Percentiles rank a stretch among this genome's conserved stretches.
phyloP scores from a whole-genome alignment of 1,284 basidiomycete species.

The Ganoderma leucocontextum region DNA sequence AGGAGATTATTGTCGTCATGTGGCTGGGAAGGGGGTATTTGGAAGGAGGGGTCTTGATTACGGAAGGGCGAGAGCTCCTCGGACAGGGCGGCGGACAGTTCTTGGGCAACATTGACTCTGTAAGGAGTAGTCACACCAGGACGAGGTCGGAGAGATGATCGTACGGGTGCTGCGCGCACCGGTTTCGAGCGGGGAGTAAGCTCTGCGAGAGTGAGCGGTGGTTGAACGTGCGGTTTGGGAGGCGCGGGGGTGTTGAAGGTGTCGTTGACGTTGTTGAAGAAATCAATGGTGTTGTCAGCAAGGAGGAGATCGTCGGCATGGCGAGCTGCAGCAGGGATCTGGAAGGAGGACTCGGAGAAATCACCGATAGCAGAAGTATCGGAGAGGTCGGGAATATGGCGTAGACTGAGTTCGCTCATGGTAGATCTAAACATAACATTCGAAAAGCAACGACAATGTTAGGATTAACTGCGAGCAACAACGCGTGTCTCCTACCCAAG shows the following conservation, averaged over 20 bases:
- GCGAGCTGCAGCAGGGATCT: slow-evolving; percentile 37
- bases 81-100: slow-evolving; percentile 36
- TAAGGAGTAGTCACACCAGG: slow-evolving; percentile 37
- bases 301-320: slow-evolving; percentile 36
- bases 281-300: slow-evolving; percentile 39
- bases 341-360: slow-evolving; percentile 42
- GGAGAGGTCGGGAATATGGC: slow-evolving; percentile 39
- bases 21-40: slow-evolving; percentile 28
- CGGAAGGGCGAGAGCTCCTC: slow-evolving; percentile 39
- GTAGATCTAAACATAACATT: not conserved
- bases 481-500: not conserved
- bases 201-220: slow-evolving; percentile 38
- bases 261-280: slow-evolving; percentile 33
- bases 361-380: slow-evolving; percentile 32
- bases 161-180: slow-evolving; percentile 27
- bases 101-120: slow-evolving; percentile 31
- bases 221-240: slow-evolving; percentile 19
- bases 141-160: slow-evolving; percentile 34
- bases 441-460: not conserved
- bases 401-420: slow-evolving; percentile 39
- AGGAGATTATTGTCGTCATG: slow-evolving; percentile 28
- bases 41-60: slow-evolving; percentile 36
- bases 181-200: slow-evolving; percentile 38
- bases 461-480: not conserved
- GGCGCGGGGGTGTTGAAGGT: slow-evolving; percentile 32